Base-by-base conservation (phyloP, 2,329 filamentous ascomycete genomes). In the Ophiostoma pallidulum region DNA sequence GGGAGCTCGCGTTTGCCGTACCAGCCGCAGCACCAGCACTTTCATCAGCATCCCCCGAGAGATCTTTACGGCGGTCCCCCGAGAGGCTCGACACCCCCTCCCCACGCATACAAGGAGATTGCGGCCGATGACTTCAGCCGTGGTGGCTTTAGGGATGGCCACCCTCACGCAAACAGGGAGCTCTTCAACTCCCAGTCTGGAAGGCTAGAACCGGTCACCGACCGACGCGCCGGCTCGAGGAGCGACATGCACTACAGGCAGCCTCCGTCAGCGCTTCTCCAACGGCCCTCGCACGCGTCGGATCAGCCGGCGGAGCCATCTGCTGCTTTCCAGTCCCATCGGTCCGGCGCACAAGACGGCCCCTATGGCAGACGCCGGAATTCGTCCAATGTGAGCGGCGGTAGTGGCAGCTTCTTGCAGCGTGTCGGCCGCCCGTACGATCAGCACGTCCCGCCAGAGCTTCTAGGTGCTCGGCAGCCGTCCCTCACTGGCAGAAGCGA, bases 101-200 rank as follows among this genome's bases (percentile, higher is more conserved):
- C 71, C 16, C 71, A 71, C 18, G 41, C 29, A 3, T 75, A 84
- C 0, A 87, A 88, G 59, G 90, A 97, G 61, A 94, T 96, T 53
- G 87, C 89, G 6, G 86, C 90, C 0, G 92, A 97, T 63, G 91
- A 95, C 55, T 97, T 96, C 60, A 94, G 84, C 62, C 78, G 92
- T 53, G 79, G 83, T 45, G 77, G 82, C 29, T 94, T 86, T 82
- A 77, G 85, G 58, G 88, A 95, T 52, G 77, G 81, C 5, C 72
- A 74, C 31, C 61, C 70, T 1, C 72, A 76, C 48, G 72, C 75
- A 10, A 81, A 78, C 52, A 75, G 86, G 48, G 90, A 97, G 63
- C 71, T 97, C 0, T 97, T 82, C 68, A 96, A 97, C 62, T 94
- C 91, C n/a, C 85, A 94, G 47, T 95, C 88, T 46, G 91, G 91